Evolutionary conservation across 2,329 filamentous ascomycete species (phyloP), one percentile per base, ranked within the genome.

Genomic region (Thyridium curvatum): DNA sequence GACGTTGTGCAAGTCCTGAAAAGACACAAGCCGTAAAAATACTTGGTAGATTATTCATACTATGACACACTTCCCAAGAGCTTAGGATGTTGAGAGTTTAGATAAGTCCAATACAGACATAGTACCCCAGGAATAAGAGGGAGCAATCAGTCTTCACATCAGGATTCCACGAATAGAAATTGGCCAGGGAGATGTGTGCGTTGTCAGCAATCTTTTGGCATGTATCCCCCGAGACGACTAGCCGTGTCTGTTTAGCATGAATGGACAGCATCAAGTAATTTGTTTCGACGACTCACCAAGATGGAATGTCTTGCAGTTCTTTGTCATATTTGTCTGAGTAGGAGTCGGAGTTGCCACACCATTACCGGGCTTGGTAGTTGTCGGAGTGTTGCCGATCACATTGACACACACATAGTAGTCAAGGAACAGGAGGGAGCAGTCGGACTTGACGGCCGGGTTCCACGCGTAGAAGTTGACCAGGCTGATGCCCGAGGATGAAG

Each of bases 311-410:
- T 26, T 10, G 21, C 21, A 26, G 21, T 26, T 26, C 6, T 10
- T 26, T 10, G 21, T 10, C 21, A 10, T 26, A 10, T 26, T 26
- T 6, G 21, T 6, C 21, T 6, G 6, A 6, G 6, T 6, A 26
- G 21, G 21, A 6, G 21, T 26, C 21, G 21, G 21, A 6, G 21
- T 26, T 10, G 21, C 6, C 6, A 6, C 21, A 10, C 6, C 6
- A 10, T 26, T 26, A 10, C 6, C 21, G 21, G 21, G 21, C 21
- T 26, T 26, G 21, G 21, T 26, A 6, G 21, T 26, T 10, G 21
- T 26, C 6, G 21, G 21, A 6, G 21, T 10, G 10, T 10, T 10
- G 10, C 21, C 21, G 6, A 10, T 10, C 79, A 53, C 78, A 40
- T 30, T 35, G 14, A 50, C 43, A 35, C 48, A 52, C 28, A 50